These are phyloP conservation scores for Bruguiera hainesii DNA, from an alignment of 441 rosid genomes.

Conservation along the genomic window DNA sequence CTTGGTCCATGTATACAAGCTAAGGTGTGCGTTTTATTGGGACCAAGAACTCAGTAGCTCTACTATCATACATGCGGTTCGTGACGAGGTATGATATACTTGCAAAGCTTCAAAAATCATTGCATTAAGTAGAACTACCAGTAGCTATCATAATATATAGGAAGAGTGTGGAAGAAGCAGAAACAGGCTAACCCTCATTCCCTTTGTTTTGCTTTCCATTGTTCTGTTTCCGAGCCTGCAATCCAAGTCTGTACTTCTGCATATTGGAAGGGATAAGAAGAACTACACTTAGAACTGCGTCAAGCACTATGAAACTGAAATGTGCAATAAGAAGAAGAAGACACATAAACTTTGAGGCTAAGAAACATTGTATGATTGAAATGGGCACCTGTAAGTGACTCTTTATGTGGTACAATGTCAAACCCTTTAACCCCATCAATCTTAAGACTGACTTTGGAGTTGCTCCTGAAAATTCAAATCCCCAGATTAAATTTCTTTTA, in stretches of 20 bases:
- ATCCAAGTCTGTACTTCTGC: constrained; percentile 88
- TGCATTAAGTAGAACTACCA: too few relatives aligned
- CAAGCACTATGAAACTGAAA: neutral
- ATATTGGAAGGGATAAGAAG: constrained; percentile 6
- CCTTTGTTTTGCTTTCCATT: constrained; percentile 37
- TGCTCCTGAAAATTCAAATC: constrained; percentile 47
- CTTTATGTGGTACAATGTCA: constrained; percentile 88
- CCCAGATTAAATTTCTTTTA: neutral
- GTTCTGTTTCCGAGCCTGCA: constrained; percentile 48
- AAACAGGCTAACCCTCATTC: constrained; percentile 35
- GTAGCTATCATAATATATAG: too few relatives aligned
- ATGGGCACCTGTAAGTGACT: constrained; percentile 83
- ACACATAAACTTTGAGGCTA: neutral
- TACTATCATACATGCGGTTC: neutral
- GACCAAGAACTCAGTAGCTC: neutral
- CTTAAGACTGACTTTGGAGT: constrained; percentile 88
- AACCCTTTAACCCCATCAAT: constrained; percentile 87
- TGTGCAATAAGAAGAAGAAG: neutral
- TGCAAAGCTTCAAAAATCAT: too few relatives aligned
- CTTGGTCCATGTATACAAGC: too few relatives aligned
- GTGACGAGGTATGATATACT: too few relatives aligned
- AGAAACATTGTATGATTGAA: neutral
- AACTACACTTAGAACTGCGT: neutral
- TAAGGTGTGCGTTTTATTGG: too few relatives aligned
- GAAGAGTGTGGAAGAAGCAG: neutral